Evolutionary conservation across 129 eudicot genomes (phyloP), one percentile per base, ranked within the genome.

Genomic region (Artemisia tridentata): DNA sequence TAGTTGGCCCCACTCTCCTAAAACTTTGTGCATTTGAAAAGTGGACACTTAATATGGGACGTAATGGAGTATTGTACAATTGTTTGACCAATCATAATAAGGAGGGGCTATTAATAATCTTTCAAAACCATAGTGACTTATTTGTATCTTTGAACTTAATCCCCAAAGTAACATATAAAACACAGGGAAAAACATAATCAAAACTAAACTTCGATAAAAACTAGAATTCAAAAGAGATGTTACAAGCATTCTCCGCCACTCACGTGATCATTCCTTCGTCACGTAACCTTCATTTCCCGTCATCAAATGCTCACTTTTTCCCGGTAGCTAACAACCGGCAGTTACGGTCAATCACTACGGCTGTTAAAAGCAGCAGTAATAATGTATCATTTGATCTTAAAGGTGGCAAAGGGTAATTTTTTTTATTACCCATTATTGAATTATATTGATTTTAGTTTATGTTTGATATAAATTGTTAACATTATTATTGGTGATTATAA

Each of bases 341-440:
- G 49, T 29, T 65, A 55, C 71, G 78, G 16, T 53, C 76, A 29
- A 60, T 72, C 41, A 53, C 75, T 62, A 63, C 82, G 50, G 59
- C 81, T 55, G 81, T 82, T 29, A 67, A 63, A n/a, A 73, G 83
- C 65, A 74, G 63, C 70, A 72, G 60, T 47, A 34, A 7, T 48
- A 85, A 80, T 61, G 53, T 69, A 18, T 69, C 83, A 12, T 65
- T 86, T 66, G 89, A 89, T 75, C 67, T 84, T 65, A 81, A 76
- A 77, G 74, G 78, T 47, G 91, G 87, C 52, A 79, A 80, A 79
- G 86, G 91, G 96, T 89, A 85, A 72, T 59, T 60, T 9, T 60
- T 9, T 4, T n/a, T 53, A 71, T 63, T 57, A 46, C 59, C 50
- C 11, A 43, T 54, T 45, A 27, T 43, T 21, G 25, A 38, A 3